Evolutionary conservation across 768 basidiomycete species (phyloP).

Genomic region (Termitomyces sp.): DNA sequence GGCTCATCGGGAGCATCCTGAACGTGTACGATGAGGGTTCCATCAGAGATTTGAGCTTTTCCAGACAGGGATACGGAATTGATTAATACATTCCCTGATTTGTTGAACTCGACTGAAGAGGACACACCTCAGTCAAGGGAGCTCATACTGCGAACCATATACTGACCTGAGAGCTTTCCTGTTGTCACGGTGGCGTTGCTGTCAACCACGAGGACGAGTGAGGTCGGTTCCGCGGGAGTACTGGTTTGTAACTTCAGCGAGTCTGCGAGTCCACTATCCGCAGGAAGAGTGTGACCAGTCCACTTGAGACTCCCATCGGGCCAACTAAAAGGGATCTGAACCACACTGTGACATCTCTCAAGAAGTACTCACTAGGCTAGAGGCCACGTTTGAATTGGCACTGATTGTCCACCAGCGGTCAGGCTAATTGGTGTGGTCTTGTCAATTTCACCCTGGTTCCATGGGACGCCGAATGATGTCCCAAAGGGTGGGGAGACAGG

Average conservation of each 20-base stretch:
- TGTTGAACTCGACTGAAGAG: constrained; percentile 23
- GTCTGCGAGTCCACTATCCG: constrained; percentile 18
- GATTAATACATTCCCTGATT: constrained; percentile 25
- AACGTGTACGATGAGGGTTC: constrained; percentile 23
- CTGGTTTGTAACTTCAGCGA: constrained; percentile 21
- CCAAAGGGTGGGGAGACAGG: constrained; percentile 25
- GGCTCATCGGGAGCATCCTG: constrained; percentile 29
- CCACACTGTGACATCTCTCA: not conserved
- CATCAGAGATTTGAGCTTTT: constrained; percentile 21
- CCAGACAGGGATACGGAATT: constrained; percentile 23
- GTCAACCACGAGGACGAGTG: constrained; percentile 24
- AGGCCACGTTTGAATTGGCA: constrained; percentile 29
- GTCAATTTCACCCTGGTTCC: constrained; percentile 30
- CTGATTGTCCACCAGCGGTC: constrained; percentile 12
- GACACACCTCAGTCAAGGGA: not conserved
- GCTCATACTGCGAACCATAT: not conserved
- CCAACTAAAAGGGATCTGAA: constrained; percentile 19
- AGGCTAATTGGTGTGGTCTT: constrained; percentile 25
- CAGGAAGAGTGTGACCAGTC: constrained; percentile 31
- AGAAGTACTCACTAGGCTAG: constrained; percentile 26
- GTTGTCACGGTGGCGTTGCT: constrained; percentile 22
- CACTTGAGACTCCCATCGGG: constrained; percentile 34
- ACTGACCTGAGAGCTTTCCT: constrained; percentile 26
- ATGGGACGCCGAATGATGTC: constrained; percentile 29
- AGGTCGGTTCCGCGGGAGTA: constrained; percentile 23